A percentile compares a stretch with the other conserved stretches of the same genome.
phyloP scores from a whole-genome alignment of 2,329 filamentous ascomycete genomes.

The Chrysoporthe cubensis region DNA sequence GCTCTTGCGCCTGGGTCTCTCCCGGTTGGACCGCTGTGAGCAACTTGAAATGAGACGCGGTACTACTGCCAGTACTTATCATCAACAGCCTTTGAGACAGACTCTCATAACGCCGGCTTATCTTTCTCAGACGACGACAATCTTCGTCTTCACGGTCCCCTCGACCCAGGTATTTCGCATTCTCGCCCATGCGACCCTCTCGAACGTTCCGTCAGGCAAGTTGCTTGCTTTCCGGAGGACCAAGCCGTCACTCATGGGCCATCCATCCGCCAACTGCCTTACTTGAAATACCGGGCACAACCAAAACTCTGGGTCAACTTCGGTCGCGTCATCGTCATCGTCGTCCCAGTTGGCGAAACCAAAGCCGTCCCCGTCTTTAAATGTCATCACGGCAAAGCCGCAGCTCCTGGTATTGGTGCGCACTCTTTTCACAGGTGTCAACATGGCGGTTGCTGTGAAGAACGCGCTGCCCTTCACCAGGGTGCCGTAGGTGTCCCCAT shows the following conservation, averaged over 20 bases:
- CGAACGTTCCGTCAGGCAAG: constrained; percentile 1
- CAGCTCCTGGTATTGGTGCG: background rate
- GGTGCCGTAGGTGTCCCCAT: background rate
- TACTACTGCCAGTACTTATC: background rate
- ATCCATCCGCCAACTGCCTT: background rate
- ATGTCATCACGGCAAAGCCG: background rate
- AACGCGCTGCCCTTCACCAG: background rate
- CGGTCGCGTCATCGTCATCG: background rate
- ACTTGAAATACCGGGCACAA: background rate
- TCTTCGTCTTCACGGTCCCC: background rate
- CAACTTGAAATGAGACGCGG: too few relatives aligned
- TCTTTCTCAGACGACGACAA: background rate
- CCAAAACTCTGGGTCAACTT: constrained; percentile 1
- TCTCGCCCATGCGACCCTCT: constrained; percentile 2
- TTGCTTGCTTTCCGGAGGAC: background rate
- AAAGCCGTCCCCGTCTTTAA: background rate
- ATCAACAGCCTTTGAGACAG: background rate
- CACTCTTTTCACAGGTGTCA: background rate
- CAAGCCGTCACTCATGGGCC: background rate
- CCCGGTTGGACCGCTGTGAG: too few relatives aligned
- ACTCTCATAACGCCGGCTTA: background rate
- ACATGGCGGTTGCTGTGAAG: background rate
- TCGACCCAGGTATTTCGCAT: background rate
- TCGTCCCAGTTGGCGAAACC: constrained; percentile 2
- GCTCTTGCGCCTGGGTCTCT: too few relatives aligned